Conservation (phyloP, 345 rosid genomes). For the Ailanthus altissimus region DNA sequence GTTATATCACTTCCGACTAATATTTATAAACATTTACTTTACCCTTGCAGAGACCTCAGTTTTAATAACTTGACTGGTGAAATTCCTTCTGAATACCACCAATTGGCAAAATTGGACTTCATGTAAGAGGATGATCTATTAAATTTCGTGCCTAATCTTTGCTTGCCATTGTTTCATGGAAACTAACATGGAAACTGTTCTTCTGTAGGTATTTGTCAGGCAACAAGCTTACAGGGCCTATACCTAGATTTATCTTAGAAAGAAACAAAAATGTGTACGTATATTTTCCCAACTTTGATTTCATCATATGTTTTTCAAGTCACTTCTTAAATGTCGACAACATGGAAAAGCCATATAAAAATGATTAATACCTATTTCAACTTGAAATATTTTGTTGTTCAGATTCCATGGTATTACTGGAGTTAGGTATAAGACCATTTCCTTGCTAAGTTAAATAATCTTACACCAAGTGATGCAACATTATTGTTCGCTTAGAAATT, state of each 20-base stretch:
- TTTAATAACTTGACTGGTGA: slow-evolving; percentile 69
- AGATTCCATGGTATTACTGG: not conserved
- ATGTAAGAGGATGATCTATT: slow-evolving; percentile 48
- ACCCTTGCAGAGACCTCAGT: slow-evolving; percentile 72
- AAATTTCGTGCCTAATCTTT: not conserved
- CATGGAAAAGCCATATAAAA: not conserved
- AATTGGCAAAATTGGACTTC: slow-evolving; percentile 58
- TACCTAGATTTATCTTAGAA: slow-evolving; percentile 56
- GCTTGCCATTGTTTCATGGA: not conserved
- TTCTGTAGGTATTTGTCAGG: slow-evolving; percentile 65
- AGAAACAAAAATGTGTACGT: slow-evolving; percentile 73
- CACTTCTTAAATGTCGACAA: not conserved
- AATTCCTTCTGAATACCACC: slow-evolving; percentile 59
- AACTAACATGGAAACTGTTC: not conserved
- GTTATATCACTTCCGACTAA: not conserved
- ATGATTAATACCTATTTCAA: too few relatives aligned
- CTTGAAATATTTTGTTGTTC: not conserved
- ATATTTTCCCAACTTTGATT: slow-evolving; percentile 13
- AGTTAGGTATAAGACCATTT: not conserved
- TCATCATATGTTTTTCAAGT: slow-evolving; percentile 3
- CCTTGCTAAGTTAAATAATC: not conserved
- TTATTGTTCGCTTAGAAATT: not conserved
- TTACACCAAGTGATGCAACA: not conserved
- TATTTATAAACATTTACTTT: slow-evolving; percentile 4
- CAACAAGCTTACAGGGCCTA: slow-evolving; percentile 64